Conservation (phyloP, 2,329 filamentous ascomycete species). For the Paraphoma chrysanthemicola region DNA sequence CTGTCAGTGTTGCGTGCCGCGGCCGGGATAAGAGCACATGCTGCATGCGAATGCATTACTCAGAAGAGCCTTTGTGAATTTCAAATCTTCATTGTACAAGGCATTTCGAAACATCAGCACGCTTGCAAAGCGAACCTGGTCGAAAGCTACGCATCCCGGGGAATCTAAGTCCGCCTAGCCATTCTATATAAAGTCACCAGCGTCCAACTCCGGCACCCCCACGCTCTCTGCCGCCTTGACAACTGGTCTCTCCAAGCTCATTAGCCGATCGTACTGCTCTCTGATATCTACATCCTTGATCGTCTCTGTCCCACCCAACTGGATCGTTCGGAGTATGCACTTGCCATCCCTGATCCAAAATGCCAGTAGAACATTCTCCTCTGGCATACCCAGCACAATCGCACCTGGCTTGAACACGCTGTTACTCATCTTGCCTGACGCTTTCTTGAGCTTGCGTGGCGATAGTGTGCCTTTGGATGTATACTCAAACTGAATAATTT, state of each 20-base stretch:
- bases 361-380: constrained; percentile 27
- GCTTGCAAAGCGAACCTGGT: too few relatives aligned
- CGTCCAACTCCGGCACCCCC: constrained; percentile 29
- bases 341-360: constrained; percentile 38
- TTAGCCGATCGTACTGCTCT: constrained; percentile 42
- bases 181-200: constrained; percentile 6
- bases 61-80: too few relatives aligned
- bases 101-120: too few relatives aligned
- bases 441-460: constrained; percentile 40
- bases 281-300: constrained; percentile 42
- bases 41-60: not conserved
- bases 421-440: constrained; percentile 37
- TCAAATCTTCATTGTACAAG: too few relatives aligned
- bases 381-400: constrained; percentile 36
- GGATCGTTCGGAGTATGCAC: constrained; percentile 41
- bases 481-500: constrained; percentile 46
- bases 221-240: constrained; percentile 28
- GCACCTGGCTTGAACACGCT: constrained; percentile 43
- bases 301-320: constrained; percentile 31
- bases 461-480: constrained; percentile 35
- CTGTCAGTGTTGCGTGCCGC: not conserved
- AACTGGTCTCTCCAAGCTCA: constrained; percentile 27
- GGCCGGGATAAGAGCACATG: constrained; percentile 3
- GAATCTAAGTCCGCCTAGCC: not conserved
- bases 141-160: not conserved